phyloP scores from a whole-genome alignment of 441 rosid genomes.

The Syzygium syzygioides region DNA sequence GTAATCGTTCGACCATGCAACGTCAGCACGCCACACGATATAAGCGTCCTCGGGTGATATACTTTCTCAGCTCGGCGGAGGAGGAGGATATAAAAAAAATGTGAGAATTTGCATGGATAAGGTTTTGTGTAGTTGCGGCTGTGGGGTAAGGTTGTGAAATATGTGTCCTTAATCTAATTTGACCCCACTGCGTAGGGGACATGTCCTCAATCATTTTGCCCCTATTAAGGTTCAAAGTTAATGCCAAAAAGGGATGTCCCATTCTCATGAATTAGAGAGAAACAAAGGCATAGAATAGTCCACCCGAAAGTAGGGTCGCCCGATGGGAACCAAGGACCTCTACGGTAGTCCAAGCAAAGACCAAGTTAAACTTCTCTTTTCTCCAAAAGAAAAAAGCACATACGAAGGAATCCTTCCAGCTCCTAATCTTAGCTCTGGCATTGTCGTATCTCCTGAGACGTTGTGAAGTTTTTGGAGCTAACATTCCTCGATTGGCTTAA shows the following conservation, averaged over 20 bases:
- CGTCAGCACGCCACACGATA: background rate
- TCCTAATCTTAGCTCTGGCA: background rate
- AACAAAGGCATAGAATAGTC: background rate
- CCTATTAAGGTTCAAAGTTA: constrained; percentile 22
- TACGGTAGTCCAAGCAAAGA: background rate
- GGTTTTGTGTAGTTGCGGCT: constrained; percentile 14
- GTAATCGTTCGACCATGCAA: background rate
- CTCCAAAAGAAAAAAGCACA: background rate
- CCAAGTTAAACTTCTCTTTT: background rate
- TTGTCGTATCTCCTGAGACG: background rate
- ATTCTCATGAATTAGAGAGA: background rate
- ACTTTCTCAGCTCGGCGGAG: background rate
- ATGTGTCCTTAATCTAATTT: constrained; percentile 25
- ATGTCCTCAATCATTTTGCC: constrained; percentile 23
- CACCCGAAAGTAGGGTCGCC: background rate
- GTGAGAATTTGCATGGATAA: constrained; percentile 18
- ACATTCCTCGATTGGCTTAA: background rate
- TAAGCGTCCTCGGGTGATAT: background rate
- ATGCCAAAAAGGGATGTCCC: constrained; percentile 27
- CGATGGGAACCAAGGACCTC: background rate
- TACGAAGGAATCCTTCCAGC: background rate
- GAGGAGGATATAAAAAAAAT: background rate
- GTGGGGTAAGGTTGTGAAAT: constrained; percentile 8
- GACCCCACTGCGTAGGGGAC: constrained; percentile 31
- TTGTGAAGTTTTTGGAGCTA: background rate